Base-by-base conservation (phyloP, 2,329 filamentous ascomycete species). In the Trichoderma atroviride region DNA sequence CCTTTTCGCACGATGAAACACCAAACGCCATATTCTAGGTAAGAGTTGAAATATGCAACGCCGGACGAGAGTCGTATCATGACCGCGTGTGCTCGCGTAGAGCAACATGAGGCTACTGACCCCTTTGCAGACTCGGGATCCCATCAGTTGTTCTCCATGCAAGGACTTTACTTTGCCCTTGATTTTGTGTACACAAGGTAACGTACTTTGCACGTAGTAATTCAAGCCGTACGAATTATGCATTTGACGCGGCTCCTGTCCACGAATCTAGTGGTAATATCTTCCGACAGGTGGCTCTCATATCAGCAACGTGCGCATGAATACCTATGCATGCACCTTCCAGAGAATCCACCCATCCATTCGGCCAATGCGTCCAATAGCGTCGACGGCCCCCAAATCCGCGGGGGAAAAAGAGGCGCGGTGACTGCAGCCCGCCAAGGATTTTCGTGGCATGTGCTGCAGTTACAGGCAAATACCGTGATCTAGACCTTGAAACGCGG, bases 51-150 rank as follows among this genome's bases (percentile, higher is more conserved):
- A n/a, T 53, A 16, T 63, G 43, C 47, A 27, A 27, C 22, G 22
- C 59, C 19, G 47, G 24, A 55, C 24, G 52, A 56, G 24, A 52
- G n/a, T 47, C 37, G 22, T 3, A 56, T 33, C 37, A 9, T 16
- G 1, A n/a, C 31, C 43, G 33, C 47, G 27, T 19, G 16, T 19
- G 22, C 16, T 43, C 47, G 31, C 16, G 35, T 19, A 13, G 40
- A 59, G 57, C 53, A 58, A 37, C 33, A 14, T 33, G 55, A 66
- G 29, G 27, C 63, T 66, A 66, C 63, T 66, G 63, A 66, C 63
- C 55, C 40, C 27, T 58, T 58, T 57, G 29, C 63, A 66, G 63
- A 50, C 40, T 50, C 55, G 52, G n/a, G 10, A 37, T 22, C 16
- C n/a, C 7, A 14, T 50, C 27, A 37, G 14, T 10, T 35, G 9